A percentile compares a stretch with the other conserved stretches of the same genome.
Evolutionary conservation across 2,329 filamentous ascomycete species (phyloP).

Genomic region (Penicillium sp.): DNA sequence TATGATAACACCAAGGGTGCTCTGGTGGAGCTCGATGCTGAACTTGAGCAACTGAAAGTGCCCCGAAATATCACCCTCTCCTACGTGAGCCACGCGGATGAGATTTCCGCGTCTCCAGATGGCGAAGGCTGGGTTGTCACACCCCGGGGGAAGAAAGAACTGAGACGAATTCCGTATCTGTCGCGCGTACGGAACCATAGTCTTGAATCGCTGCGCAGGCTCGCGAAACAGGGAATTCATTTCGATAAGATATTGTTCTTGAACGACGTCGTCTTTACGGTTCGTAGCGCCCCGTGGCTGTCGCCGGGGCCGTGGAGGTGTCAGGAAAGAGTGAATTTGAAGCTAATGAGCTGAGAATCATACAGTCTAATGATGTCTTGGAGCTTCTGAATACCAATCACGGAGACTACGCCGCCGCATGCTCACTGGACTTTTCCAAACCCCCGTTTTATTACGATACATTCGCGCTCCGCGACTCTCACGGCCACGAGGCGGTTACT

Average conservation of each 20-base stretch:
- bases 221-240: constrained; percentile 46
- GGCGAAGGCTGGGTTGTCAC: constrained; percentile 60
- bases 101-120: constrained; percentile 42
- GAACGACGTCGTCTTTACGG: constrained; percentile 43
- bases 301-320: too few relatives aligned
- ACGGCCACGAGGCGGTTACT: constrained; percentile 58
- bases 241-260: constrained; percentile 58
- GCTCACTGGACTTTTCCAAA: constrained; percentile 63
- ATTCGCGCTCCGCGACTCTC: constrained; percentile 62
- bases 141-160: constrained; percentile 47
- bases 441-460: constrained; percentile 67
- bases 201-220: constrained; percentile 52
- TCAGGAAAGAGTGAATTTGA: background rate
- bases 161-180: constrained; percentile 64
- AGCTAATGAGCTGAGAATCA: background rate
- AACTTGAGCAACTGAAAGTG: constrained; percentile 50
- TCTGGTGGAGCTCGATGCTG: constrained; percentile 51
- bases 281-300: constrained; percentile 14
- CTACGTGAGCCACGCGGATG: constrained; percentile 54
- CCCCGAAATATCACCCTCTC: constrained; percentile 52
- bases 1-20: constrained; percentile 62
- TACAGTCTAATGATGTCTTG: constrained; percentile 48
- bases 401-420: constrained; percentile 60
- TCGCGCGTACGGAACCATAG: constrained; percentile 58
- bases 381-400: constrained; percentile 54